phyloP scores from a whole-genome alignment of 257 asterid species.

The Voacanga thouarsii region DNA sequence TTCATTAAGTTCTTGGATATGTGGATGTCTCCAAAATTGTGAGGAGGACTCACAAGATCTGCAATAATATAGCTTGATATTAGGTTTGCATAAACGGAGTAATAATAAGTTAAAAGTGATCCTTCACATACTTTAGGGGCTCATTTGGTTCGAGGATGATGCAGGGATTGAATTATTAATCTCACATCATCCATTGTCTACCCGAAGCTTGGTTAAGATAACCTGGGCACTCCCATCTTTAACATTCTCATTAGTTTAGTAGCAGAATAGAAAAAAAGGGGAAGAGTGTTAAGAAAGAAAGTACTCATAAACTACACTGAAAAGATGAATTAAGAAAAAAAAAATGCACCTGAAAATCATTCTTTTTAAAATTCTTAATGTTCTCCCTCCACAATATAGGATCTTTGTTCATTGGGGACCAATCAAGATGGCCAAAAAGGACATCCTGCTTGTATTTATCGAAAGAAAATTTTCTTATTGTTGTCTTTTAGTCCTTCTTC shows the following conservation, averaged over 20 bases:
- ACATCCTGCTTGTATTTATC: too few species aligned
- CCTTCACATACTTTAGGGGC: too few species aligned
- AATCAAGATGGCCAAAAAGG: too few species aligned
- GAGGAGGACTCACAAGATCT: slow-evolving; percentile 81
- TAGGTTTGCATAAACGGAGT: not conserved
- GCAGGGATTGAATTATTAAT: too few species aligned
- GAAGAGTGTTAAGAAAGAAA: not conserved
- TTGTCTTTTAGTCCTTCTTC: too few species aligned
- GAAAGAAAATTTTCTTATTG: too few species aligned
- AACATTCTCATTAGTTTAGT: not conserved
- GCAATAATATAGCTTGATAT: slow-evolving; percentile 15
- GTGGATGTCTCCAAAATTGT: slow-evolving; percentile 82
- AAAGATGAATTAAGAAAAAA: too few species aligned
- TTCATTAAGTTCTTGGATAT: slow-evolving; percentile 85
- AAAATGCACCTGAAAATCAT: slow-evolving; percentile 76
- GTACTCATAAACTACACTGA: not conserved
- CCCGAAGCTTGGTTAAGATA: not conserved
- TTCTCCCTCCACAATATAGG: slow-evolving; percentile 79
- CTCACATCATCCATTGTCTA: too few species aligned
- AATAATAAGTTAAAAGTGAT: too few species aligned
- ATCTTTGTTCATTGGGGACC: too few species aligned
- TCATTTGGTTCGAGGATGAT: too few species aligned
- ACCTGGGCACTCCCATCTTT: not conserved
- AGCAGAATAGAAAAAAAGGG: not conserved
- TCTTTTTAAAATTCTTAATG: slow-evolving; percentile 65